Evolutionary conservation across 2,329 filamentous ascomycete species (phyloP).

Genomic region (Venturia pyrina): DNA sequence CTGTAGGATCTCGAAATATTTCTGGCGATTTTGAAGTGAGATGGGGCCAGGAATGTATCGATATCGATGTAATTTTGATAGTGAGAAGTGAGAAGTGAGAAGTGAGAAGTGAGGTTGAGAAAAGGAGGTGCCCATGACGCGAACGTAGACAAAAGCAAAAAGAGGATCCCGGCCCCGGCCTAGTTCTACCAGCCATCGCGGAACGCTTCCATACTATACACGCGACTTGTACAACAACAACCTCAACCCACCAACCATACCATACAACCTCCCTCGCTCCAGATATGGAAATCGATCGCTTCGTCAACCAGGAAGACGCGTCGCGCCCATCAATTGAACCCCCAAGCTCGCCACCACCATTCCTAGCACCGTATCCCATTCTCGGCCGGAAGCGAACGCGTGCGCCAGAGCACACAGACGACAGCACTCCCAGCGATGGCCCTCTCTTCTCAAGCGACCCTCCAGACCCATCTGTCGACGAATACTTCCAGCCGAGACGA

Average conservation of each 20-base stretch:
- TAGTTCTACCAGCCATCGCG: not conserved
- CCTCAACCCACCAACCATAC: not conserved
- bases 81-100: not conserved
- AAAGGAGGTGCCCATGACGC: too few relatives aligned
- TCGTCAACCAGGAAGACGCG: not conserved
- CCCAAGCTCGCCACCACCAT: slow-evolving; percentile 6
- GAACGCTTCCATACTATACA: not conserved
- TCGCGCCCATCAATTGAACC: not conserved
- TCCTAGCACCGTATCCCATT: not conserved
- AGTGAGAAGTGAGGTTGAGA: too few relatives aligned
- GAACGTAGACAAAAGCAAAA: slow-evolving; percentile 20
- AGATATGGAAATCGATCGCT: slow-evolving; percentile 3
- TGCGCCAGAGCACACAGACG: not conserved
- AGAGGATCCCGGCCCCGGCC: too few relatives aligned
- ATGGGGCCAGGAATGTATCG: too few relatives aligned
- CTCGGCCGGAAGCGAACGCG: not conserved
- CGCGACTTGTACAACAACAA: not conserved
- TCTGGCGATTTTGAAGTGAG: too few relatives aligned
- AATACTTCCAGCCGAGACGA: slow-evolving; percentile 48
- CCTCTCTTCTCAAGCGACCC: slow-evolving; percentile 59
- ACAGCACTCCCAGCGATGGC: slow-evolving; percentile 42
- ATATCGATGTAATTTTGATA: too few relatives aligned
- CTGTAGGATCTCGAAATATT: too few relatives aligned
- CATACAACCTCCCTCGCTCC: not conserved
- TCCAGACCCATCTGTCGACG: slow-evolving; percentile 47